Evolutionary conservation across 768 basidiomycete species (phyloP).

Genomic region (Lentinula boryana): DNA sequence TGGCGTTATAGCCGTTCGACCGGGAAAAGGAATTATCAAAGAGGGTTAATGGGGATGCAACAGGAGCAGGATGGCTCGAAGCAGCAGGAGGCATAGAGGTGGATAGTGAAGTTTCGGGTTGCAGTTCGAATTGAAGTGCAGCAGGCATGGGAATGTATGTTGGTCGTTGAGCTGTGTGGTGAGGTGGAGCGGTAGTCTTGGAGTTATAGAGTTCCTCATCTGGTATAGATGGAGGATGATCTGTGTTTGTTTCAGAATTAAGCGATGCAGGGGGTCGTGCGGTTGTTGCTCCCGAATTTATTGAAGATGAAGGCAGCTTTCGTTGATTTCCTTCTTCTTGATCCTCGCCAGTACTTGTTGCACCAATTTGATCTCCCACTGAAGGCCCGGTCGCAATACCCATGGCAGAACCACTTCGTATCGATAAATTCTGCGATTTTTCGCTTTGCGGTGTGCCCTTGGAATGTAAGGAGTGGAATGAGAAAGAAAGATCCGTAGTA

Average conservation of each 20-base stretch:
- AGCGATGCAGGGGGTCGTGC: not conserved
- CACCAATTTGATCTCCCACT: not conserved
- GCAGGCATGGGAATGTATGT: not conserved
- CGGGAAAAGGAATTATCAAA: slow-evolving; percentile 4
- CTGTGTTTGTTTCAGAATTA: not conserved
- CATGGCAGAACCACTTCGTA: not conserved
- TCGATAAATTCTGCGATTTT: not conserved
- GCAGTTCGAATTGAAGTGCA: not conserved
- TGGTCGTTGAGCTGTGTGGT: not conserved
- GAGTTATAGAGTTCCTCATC: not conserved
- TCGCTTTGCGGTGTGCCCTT: not conserved
- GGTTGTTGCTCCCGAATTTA: not conserved
- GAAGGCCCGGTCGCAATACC: not conserved
- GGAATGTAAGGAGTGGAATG: not conserved
- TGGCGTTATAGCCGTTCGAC: not conserved
- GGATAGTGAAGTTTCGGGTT: not conserved
- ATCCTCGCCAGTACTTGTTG: not conserved
- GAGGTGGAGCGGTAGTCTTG: not conserved
- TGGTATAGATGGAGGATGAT: not conserved
- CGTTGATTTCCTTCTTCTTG: not conserved
- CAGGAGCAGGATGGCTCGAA: not conserved
- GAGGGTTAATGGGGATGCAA: not conserved
- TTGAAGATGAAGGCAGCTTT: not conserved
- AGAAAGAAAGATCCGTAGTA: not conserved
- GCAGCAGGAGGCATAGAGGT: not conserved